Evolutionary conservation across 108 stramenopile species (phyloP).

Genomic region (Nannochloropsis salina): DNA sequence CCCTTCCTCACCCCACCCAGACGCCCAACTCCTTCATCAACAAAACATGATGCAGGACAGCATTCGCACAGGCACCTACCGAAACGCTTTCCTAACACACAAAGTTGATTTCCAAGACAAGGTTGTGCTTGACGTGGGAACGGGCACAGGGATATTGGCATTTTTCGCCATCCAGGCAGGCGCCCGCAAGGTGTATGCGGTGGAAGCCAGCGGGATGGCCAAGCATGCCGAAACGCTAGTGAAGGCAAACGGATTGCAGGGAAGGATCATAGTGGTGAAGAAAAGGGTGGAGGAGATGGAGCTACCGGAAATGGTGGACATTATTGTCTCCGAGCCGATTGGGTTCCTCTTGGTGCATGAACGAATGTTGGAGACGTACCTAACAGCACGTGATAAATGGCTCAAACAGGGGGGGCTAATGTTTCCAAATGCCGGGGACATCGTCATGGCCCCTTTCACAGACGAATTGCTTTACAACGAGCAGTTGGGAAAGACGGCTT

Average conservation of each 20-base stretch:
- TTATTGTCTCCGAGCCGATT: conserved; percentile 65
- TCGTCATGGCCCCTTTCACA: conserved; percentile 53
- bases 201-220: conserved; percentile 60
- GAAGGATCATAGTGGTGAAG: conserved; percentile 44
- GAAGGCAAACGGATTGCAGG: conserved; percentile 37
- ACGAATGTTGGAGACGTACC: conserved; percentile 62
- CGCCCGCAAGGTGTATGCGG: conserved; percentile 58
- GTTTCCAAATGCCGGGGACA: conserved; percentile 56
- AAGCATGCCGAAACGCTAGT: conserved; percentile 52
- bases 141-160: conserved; percentile 61
- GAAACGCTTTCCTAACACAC: conserved; percentile 55
- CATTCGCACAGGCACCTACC: conserved; percentile 61
- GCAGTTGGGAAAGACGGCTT: conserved; percentile 49
- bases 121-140: conserved; percentile 64
- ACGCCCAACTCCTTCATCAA: conserved; percentile 52
- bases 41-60: conserved; percentile 64
- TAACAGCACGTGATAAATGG: conserved; percentile 56
- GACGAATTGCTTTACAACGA: conserved; percentile 53
- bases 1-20: conserved; percentile 21
- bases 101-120: conserved; percentile 55
- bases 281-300: conserved; percentile 61
- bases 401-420: conserved; percentile 58
- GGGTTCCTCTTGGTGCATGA: conserved; percentile 66
- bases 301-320: conserved; percentile 63
- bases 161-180: conserved; percentile 65